Percentiles rank a stretch among this genome's conserved stretches.
phyloP scores from a whole-genome alignment of 108 stramenopile species.

The Fistulifera pelliculosa region DNA sequence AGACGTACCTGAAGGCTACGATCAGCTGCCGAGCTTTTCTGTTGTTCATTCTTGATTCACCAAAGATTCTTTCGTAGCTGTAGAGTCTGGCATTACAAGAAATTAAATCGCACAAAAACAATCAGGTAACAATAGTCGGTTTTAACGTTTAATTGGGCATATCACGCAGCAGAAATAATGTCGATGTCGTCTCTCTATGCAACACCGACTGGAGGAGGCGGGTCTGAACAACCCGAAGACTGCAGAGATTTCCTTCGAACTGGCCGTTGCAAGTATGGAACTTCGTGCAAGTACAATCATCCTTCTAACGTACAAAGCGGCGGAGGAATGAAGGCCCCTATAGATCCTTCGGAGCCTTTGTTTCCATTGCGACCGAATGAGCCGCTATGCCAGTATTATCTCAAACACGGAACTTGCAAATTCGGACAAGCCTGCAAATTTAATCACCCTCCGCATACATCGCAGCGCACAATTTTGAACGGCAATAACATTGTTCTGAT shows the following conservation, averaged over 20 bases:
- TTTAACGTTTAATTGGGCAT: no score
- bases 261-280: constrained; percentile 87
- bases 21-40: no score
- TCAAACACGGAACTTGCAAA: constrained; percentile 90
- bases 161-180: no score
- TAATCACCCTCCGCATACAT: constrained; percentile 64
- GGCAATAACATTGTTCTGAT: constrained; percentile 11
- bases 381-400: constrained; percentile 81
- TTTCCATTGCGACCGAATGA: constrained; percentile 82
- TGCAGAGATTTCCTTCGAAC: constrained; percentile 86
- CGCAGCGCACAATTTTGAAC: constrained; percentile 1
- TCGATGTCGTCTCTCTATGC: no score
- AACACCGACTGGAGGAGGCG: no score
- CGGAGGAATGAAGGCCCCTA: constrained; percentile 68
- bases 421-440: constrained; percentile 90
- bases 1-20: no score
- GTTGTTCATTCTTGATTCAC: no score
- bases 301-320: constrained; percentile 80
- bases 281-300: constrained; percentile 87
- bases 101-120: no score
- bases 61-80: no score
- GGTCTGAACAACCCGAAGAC: constrained; percentile 30
- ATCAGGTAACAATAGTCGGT: no score
- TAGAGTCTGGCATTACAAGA: no score
- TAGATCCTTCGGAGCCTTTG: constrained; percentile 66